phyloP scores from a whole-genome alignment of 805 yeast genomes.

The Candida sonorensis region DNA sequence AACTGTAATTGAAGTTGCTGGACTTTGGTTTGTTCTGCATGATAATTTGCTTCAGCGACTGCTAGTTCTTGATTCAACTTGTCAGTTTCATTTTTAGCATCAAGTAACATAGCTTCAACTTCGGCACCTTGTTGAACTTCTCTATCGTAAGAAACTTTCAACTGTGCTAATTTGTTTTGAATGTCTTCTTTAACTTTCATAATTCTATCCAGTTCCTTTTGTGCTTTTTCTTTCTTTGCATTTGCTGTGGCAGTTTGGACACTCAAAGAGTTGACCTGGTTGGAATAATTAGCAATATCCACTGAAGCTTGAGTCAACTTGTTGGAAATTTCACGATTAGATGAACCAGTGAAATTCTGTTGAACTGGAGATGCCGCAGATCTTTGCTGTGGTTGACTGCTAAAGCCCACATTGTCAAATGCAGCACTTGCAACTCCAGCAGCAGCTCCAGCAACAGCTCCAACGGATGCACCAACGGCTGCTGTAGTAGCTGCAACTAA shows the following conservation, averaged over 20 bases:
- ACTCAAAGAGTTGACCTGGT: conserved; percentile 74
- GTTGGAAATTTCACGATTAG: conserved; percentile 49
- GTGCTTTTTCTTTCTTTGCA: conserved; percentile 67
- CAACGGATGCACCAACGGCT: no score
- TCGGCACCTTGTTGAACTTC: conserved; percentile 73
- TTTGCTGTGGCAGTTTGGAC: conserved; percentile 65
- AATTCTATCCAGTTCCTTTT: conserved; percentile 66
- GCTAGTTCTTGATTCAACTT: conserved; percentile 65
- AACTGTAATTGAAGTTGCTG: conserved; percentile 52
- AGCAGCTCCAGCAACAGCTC: conserved; percentile 1
- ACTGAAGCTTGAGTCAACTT: conserved; percentile 73
- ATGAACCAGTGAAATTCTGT: conserved; percentile 34
- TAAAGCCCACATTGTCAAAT: conserved; percentile 5
- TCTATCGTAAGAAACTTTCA: conserved; percentile 66
- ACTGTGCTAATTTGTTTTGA: conserved; percentile 57
- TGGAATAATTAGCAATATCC: conserved; percentile 80
- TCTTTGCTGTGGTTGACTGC: conserved; percentile 13
- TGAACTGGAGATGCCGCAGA: conserved; percentile 7
- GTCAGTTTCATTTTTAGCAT: conserved; percentile 61
- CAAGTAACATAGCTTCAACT: conserved; percentile 56
- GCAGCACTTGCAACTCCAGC: conserved; percentile 1
- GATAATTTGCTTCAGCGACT: conserved; percentile 70
- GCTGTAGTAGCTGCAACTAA: no score
- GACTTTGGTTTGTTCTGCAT: conserved; percentile 60
- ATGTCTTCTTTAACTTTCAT: conserved; percentile 63